Evolutionary conservation across 768 basidiomycete species (phyloP).

Genomic region (Dacryopinax primogenitus): DNA sequence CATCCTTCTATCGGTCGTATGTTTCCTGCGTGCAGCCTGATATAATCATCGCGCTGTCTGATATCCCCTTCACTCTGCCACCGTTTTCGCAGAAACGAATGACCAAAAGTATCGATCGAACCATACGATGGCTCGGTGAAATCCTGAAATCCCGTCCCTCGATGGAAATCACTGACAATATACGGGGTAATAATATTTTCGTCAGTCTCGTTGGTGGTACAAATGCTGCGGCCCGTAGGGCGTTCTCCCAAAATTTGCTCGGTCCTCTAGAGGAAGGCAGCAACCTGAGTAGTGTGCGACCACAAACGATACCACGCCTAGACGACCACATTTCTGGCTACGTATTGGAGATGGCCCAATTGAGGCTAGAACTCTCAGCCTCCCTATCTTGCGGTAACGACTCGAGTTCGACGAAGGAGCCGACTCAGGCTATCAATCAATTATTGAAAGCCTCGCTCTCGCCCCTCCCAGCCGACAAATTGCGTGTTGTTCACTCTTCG

Average conservation of each 20-base stretch:
- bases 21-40: slow-evolving; percentile 48
- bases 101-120: slow-evolving; percentile 62
- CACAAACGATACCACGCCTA: slow-evolving; percentile 31
- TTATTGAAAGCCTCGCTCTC: slow-evolving; percentile 50
- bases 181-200: slow-evolving; percentile 38
- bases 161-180: neutral
- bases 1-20: slow-evolving; percentile 44
- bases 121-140: slow-evolving; percentile 47
- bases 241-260: slow-evolving; percentile 46
- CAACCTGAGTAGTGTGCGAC: slow-evolving; percentile 39
- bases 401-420: too few species aligned
- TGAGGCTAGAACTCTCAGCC: slow-evolving; percentile 20
- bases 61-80: slow-evolving; percentile 50
- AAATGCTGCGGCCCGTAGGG: slow-evolving; percentile 42
- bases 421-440: slow-evolving; percentile 25
- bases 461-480: slow-evolving; percentile 42
- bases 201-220: slow-evolving; percentile 58
- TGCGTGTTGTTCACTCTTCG: slow-evolving; percentile 47
- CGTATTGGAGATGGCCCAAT: slow-evolving; percentile 50
- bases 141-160: slow-evolving; percentile 31
- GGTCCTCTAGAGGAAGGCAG: slow-evolving; percentile 41
- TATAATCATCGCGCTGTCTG: slow-evolving; percentile 54
- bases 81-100: slow-evolving; percentile 67
- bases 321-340: slow-evolving; percentile 64
- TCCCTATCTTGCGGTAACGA: neutral